phyloP scores from a whole-genome alignment of 257 asterid species.

The Gentiana dahurica region DNA sequence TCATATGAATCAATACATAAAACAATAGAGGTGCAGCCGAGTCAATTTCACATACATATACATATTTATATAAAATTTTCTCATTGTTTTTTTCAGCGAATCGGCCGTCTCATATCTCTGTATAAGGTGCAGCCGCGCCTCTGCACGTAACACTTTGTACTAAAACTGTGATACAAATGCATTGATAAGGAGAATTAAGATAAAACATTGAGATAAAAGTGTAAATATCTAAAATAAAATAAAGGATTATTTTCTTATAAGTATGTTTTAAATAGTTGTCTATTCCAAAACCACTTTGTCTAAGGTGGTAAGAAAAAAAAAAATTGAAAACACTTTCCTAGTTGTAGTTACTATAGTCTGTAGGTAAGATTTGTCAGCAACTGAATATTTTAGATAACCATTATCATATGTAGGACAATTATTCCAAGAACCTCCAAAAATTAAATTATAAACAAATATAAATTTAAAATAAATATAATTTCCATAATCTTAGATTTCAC shows the following conservation, averaged over 20 bases:
- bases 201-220: no score
- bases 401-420: constrained; percentile 4
- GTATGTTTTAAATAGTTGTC: not conserved
- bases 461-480: not conserved
- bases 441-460: not conserved
- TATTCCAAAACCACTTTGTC: no score
- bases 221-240: no score
- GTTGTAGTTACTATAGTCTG: constrained; percentile 16
- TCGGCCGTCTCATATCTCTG: no score
- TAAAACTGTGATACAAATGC: no score
- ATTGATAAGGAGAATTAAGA: no score
- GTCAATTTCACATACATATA: no score
- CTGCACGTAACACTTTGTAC: no score
- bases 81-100: not conserved
- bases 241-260: no score
- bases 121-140: no score
- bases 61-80: not conserved
- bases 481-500: not conserved
- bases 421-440: not conserved
- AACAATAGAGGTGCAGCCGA: no score
- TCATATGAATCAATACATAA: no score
- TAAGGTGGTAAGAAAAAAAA: constrained; percentile 7
- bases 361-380: constrained; percentile 12
- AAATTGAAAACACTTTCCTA: constrained; percentile 7
- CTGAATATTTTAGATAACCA: not conserved